Evolutionary conservation across 1,139 yeast species (phyloP).

Genomic region (Pneumocystis murina): DNA sequence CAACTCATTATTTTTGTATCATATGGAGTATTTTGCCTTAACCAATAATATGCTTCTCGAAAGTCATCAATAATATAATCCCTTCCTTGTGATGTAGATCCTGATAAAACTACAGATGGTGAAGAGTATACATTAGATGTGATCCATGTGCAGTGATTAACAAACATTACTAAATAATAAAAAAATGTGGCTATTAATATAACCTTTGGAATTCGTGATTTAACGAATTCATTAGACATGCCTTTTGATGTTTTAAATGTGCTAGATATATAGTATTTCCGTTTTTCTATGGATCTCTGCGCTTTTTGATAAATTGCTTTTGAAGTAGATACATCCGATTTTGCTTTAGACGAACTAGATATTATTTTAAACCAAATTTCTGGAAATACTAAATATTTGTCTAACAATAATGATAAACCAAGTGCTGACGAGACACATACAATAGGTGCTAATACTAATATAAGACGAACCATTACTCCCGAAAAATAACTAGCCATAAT

Average conservation of each 20-base stretch:
- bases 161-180: constrained; percentile 67
- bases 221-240: constrained; percentile 19
- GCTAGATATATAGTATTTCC: neutral
- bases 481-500: constrained; percentile 93
- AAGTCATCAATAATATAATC: constrained; percentile 82
- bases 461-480: constrained; percentile 97
- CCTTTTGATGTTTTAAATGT: neutral
- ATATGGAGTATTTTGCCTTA: constrained; percentile 92
- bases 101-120: constrained; percentile 91
- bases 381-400: constrained; percentile 42
- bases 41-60: constrained; percentile 98
- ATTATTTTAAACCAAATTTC: neutral
- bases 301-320: constrained; percentile 3
- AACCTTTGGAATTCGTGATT: constrained; percentile 37
- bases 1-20: constrained; percentile 95
- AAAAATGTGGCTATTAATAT: constrained; percentile 57
- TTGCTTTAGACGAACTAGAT: constrained; percentile 1
- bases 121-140: constrained; percentile 91
- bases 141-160: constrained; percentile 94
- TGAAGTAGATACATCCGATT: constrained; percentile 4
- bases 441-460: constrained; percentile 91
- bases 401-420: constrained; percentile 71
- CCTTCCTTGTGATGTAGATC: constrained; percentile 72
- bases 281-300: neutral
- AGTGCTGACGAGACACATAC: constrained; percentile 85